These are phyloP conservation scores for Paramecium caudatum DNA, from an alignment of 73 alveolate species.

Conservation along the genomic window DNA sequence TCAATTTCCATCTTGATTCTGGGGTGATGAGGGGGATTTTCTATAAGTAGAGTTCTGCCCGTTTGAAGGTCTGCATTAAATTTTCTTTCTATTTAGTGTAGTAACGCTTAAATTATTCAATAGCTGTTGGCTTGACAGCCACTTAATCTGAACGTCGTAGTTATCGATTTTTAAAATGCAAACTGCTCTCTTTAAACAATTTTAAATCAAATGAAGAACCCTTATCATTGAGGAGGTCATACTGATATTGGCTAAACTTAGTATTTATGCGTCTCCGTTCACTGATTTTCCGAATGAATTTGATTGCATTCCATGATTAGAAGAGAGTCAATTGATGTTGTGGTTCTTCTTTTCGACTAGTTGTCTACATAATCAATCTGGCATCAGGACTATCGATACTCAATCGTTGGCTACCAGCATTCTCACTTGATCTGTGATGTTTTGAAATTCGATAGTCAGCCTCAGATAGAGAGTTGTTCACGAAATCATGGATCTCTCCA, in stretches of 20 bases:
- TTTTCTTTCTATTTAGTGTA: not conserved
- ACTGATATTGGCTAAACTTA: constrained; percentile 30
- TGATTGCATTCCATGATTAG: constrained; percentile 49
- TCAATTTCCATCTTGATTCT: constrained; percentile 57
- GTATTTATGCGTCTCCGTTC: constrained; percentile 12
- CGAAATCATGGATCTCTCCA: constrained; percentile 63
- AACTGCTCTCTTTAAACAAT: constrained; percentile 27
- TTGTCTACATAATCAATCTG: not conserved
- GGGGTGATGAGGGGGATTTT: constrained; percentile 54
- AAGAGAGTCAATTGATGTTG: constrained; percentile 20
- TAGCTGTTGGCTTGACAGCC: not conserved
- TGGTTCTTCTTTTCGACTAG: constrained; percentile 8
- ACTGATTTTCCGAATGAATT: constrained; percentile 30
- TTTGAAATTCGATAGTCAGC: constrained; percentile 7
- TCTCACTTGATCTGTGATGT: not conserved
- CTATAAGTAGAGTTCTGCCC: not conserved
- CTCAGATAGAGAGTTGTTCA: constrained; percentile 46
- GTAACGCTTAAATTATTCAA: not conserved
- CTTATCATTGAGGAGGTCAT: constrained; percentile 51
- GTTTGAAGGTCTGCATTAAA: not conserved
- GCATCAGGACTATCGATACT: constrained; percentile 51
- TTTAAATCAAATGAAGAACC: constrained; percentile 44
- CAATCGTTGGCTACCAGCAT: not conserved
- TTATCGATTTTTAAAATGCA: constrained; percentile 12
- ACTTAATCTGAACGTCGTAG: not conserved